Percentiles rank a stretch among this genome's conserved stretches.
phyloP scores from a whole-genome alignment of 805 yeast species.

The Tetrapisispora phaffii region DNA sequence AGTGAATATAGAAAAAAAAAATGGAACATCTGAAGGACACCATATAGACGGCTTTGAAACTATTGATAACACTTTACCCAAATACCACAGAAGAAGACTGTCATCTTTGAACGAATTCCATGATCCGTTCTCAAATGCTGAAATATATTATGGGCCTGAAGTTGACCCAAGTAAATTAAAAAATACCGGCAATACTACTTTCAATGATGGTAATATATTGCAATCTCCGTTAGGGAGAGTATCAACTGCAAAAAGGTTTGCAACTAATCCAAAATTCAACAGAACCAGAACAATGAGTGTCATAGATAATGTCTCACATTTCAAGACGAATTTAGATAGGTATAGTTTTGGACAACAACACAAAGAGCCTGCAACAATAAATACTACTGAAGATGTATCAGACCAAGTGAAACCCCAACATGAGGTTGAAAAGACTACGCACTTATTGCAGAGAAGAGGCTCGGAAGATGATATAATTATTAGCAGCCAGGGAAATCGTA shows the following conservation, averaged over 20 bases:
- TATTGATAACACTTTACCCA: not conserved
- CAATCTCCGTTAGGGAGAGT: not conserved
- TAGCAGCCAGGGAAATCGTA: conserved; percentile 30
- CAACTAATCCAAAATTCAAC: conserved; percentile 28
- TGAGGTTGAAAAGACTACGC: not conserved
- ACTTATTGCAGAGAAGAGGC: conserved; percentile 38
- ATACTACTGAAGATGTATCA: not conserved
- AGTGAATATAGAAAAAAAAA: not conserved
- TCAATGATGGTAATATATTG: conserved; percentile 4
- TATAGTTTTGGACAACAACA: not conserved
- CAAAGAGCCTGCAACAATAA: not conserved
- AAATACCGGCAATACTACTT: conserved; percentile 25
- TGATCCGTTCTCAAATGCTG: conserved; percentile 63
- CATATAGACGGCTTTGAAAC: not conserved
- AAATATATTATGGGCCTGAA: conserved; percentile 56
- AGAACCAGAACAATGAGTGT: conserved; percentile 52
- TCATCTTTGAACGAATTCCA: conserved; percentile 40
- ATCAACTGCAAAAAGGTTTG: not conserved
- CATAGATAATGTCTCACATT: conserved; percentile 25
- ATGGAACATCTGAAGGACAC: not conserved
- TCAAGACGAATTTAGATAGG: conserved; percentile 8
- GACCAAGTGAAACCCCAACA: not conserved
- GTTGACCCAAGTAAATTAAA: conserved; percentile 41
- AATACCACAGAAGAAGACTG: conserved; percentile 19
- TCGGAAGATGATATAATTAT: conserved; percentile 42